Evolutionary conservation across 2,329 filamentous ascomycete species (phyloP).

Genomic region (Epichloe baconii): DNA sequence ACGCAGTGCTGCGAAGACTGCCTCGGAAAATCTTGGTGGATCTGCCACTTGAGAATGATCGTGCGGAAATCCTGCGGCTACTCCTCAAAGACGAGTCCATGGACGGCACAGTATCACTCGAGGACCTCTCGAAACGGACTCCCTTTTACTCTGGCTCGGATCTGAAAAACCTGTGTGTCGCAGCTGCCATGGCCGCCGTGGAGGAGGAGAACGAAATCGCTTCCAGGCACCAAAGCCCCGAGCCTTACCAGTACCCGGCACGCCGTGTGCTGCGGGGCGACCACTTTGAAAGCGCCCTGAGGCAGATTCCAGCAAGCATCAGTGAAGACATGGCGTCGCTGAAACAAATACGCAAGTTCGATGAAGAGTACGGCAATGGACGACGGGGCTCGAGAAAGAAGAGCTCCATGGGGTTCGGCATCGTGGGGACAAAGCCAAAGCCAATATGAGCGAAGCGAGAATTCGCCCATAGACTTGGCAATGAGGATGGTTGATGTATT

Average conservation of each 20-base stretch:
- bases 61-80: constrained; percentile 55
- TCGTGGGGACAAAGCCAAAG: constrained; percentile 22
- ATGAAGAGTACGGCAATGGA: constrained; percentile 84
- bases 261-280: constrained; percentile 36
- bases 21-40: constrained; percentile 63
- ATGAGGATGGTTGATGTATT: no score
- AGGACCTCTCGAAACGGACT: constrained; percentile 50
- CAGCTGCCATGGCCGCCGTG: constrained; percentile 66
- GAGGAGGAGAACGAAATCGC: constrained; percentile 52
- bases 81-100: constrained; percentile 57
- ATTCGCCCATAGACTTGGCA: constrained; percentile 19
- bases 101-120: constrained; percentile 46
- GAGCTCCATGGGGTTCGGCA: constrained; percentile 44
- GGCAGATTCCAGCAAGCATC: constrained; percentile 84
- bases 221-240: constrained; percentile 23
- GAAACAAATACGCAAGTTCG: constrained; percentile 81
- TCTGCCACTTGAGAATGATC: constrained; percentile 52
- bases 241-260: constrained; percentile 49
- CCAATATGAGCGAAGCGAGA: constrained; percentile 31
- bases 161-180: constrained; percentile 70
- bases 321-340: constrained; percentile 86
- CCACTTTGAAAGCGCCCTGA: constrained; percentile 78
- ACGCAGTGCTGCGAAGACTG: constrained; percentile 66
- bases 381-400: constrained; percentile 47
- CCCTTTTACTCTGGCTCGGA: constrained; percentile 73